Conservation (phyloP, 129 eudicot genomes). For the Flaveria robusta region DNA sequence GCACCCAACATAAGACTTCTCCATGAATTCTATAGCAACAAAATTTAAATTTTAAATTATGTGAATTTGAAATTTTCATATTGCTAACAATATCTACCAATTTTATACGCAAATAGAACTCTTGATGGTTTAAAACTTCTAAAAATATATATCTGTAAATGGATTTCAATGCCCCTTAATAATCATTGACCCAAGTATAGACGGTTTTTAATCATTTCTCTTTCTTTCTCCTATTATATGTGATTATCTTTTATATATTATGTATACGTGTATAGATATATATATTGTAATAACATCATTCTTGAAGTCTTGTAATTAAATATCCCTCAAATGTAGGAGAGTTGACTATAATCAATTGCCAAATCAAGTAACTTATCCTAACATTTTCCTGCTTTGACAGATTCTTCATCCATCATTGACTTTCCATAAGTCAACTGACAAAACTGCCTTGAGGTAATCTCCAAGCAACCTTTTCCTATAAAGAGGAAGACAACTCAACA, state of each 20-base stretch:
- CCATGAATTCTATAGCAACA: no score
- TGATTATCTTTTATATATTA: no score
- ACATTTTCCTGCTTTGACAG: conserved; percentile 24
- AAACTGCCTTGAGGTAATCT: neutral
- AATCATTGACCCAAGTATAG: no score
- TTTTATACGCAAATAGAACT: no score
- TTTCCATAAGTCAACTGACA: conserved; percentile 24
- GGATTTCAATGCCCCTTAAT: no score
- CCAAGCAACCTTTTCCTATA: conserved; percentile 12
- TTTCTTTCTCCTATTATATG: no score
- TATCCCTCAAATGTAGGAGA: neutral
- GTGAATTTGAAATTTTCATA: neutral
- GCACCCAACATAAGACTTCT: neutral
- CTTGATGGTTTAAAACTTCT: no score
- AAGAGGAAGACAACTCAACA: neutral
- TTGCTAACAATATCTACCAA: neutral
- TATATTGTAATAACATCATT: neutral
- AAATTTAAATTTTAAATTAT: neutral
- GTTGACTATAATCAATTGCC: conserved; percentile 20
- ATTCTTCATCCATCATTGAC: conserved; percentile 7
- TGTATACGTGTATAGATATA: no score
- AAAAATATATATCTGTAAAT: no score
- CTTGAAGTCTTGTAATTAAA: conserved; percentile 3
- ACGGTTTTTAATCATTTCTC: no score
- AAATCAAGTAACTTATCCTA: conserved; percentile 18